Evolutionary conservation across 202 grass and related monocot genomes (phyloP).

Genomic region (Miscanthus sacchariflorus): DNA sequence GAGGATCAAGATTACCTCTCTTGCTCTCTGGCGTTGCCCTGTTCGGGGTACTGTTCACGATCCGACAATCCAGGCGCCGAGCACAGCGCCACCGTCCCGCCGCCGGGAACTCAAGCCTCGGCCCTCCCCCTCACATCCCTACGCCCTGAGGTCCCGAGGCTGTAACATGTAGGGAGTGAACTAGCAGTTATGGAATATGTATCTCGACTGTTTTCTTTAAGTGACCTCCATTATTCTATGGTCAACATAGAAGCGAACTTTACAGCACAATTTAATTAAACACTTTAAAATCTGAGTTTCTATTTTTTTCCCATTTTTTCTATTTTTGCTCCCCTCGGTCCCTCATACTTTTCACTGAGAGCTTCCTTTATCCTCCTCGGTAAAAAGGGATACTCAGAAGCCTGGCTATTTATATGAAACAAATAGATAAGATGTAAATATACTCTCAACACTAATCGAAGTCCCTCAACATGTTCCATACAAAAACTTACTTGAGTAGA

Average conservation of each 20-base stretch:
- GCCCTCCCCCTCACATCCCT: too few relatives aligned
- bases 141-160: too few relatives aligned
- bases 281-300: not conserved
- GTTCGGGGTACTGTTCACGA: too few relatives aligned
- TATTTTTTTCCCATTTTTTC: not conserved
- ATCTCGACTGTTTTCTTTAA: not conserved
- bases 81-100: too few relatives aligned
- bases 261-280: not conserved
- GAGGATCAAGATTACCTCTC: too few relatives aligned
- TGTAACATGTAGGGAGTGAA: not conserved
- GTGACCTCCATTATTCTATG: not conserved
- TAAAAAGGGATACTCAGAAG: not conserved
- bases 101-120: too few relatives aligned
- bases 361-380: not conserved
- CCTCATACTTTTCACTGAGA: conserved; percentile 11
- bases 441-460: conserved; percentile 1
- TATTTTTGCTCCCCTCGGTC: not conserved
- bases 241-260: not conserved
- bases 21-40: too few relatives aligned
- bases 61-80: too few relatives aligned
- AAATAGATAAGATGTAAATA: not conserved
- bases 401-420: not conserved
- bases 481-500: conserved; percentile 76
- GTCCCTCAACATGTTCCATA: not conserved
- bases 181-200: conserved; percentile 19